These are phyloP conservation scores for Crithidia expoeki DNA, from an alignment of 208 protist species.

Conservation along the genomic window DNA sequence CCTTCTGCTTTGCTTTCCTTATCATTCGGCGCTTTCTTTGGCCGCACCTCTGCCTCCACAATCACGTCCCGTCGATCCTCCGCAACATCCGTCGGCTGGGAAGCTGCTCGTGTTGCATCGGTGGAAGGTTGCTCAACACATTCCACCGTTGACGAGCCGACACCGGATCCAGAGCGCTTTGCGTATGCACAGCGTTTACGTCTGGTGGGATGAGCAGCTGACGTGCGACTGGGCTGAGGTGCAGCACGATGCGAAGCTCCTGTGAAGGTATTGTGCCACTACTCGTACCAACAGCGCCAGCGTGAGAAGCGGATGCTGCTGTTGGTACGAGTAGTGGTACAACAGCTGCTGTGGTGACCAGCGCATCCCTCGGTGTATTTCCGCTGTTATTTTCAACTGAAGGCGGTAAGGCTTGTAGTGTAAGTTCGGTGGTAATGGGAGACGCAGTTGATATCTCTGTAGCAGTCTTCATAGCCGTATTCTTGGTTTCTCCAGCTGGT, in stretches of 20 bases:
- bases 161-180: background rate
- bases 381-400: no score
- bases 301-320: no score
- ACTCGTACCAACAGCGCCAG: no score
- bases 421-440: no score
- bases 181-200: background rate
- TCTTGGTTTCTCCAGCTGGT: no score
- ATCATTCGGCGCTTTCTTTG: background rate
- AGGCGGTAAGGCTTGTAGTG: no score
- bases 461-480: no score
- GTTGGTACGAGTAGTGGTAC: no score
- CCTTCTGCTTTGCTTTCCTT: background rate
- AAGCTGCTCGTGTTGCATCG: conserved; percentile 21
- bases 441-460: no score
- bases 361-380: conserved; percentile 20
- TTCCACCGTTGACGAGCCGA: no score
- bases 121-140: background rate
- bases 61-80: conserved; percentile 50
- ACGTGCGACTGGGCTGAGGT: conserved; percentile 18
- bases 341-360: no score
- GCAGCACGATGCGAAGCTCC: conserved; percentile 25
- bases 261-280: background rate
- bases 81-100: conserved; percentile 15
- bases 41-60: conserved; percentile 27
- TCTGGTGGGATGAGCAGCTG: background rate